A percentile compares a stretch with the other conserved stretches of the same genome.
Evolutionary conservation across 2,329 filamentous ascomycete genomes (phyloP).

Genomic region (Phyllosticta citribraziliensis): DNA sequence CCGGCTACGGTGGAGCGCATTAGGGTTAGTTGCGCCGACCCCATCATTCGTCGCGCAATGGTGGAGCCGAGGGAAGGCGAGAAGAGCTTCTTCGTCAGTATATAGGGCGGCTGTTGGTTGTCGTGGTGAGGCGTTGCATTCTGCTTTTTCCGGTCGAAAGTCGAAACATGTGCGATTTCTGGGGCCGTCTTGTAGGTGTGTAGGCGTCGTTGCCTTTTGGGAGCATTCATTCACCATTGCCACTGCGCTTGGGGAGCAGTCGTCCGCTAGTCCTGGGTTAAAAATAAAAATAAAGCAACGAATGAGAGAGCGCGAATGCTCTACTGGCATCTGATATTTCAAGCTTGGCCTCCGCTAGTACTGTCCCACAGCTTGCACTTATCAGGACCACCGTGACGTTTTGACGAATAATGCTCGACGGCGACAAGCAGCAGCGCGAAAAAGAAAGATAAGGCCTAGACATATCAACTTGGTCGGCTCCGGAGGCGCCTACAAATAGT

Average conservation of each 20-base stretch:
- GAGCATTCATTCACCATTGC: too few relatives aligned
- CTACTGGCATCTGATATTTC: too few relatives aligned
- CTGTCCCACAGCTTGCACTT: background rate
- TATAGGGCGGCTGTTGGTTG: conserved; percentile 22
- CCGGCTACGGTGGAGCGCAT: conserved; percentile 82
- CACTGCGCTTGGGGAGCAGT: too few relatives aligned
- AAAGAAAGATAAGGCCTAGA: background rate
- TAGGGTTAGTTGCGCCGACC: conserved; percentile 66
- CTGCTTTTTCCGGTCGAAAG: background rate
- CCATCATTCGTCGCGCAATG: conserved; percentile 63
- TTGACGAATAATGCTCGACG: too few relatives aligned
- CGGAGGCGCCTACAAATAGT: background rate
- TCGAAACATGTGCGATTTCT: too few relatives aligned
- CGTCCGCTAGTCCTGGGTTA: too few relatives aligned
- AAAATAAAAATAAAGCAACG: too few relatives aligned
- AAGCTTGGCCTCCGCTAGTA: background rate
- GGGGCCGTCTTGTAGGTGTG: too few relatives aligned
- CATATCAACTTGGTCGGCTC: background rate
- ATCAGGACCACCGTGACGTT: too few relatives aligned
- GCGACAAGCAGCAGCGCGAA: background rate
- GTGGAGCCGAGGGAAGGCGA: conserved; percentile 67
- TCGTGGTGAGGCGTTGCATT: background rate
- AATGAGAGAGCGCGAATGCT: too few relatives aligned
- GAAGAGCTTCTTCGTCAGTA: conserved; percentile 68
- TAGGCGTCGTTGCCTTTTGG: too few relatives aligned